Evolutionary conservation across 192 early-diverging fungal species (phyloP).

Genomic region (Backusella parvicylindrica): DNA sequence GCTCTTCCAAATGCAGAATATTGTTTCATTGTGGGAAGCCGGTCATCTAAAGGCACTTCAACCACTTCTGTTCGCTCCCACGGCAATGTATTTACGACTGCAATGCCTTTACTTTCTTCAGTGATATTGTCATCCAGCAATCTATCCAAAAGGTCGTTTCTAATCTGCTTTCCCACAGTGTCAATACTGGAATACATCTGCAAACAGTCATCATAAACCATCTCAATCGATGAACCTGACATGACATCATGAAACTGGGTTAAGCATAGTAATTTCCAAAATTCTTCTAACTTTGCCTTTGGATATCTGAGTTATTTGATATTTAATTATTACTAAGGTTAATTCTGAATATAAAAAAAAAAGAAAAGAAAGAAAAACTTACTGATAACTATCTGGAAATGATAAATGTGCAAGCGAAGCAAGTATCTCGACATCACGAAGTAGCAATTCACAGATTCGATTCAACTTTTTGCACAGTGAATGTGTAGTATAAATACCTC

Average conservation of each 20-base stretch:
- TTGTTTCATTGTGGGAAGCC: slow-evolving; percentile 39
- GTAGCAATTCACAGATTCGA: slow-evolving; percentile 76
- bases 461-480: slow-evolving; percentile 83
- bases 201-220: slow-evolving; percentile 83
- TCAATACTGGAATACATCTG: slow-evolving; percentile 42
- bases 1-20: slow-evolving; percentile 38
- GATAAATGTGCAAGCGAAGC: slow-evolving; percentile 45
- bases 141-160: slow-evolving; percentile 39
- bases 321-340: not conserved
- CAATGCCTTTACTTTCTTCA: slow-evolving; percentile 21
- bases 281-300: slow-evolving; percentile 64
- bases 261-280: slow-evolving; percentile 90
- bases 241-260: slow-evolving; percentile 99
- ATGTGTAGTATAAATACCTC: slow-evolving; percentile 97
- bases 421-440: slow-evolving; percentile 83
- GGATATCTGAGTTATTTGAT: slow-evolving; percentile 59
- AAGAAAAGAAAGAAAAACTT: slow-evolving; percentile 1
- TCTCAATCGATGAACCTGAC: slow-evolving; percentile 86
- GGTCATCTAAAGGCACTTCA: slow-evolving; percentile 48
- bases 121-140: slow-evolving; percentile 27
- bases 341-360: slow-evolving; percentile 6
- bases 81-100: slow-evolving; percentile 62
- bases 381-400: not conserved
- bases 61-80: slow-evolving; percentile 73
- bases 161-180: slow-evolving; percentile 31